These are phyloP conservation scores for Colletotrichum camelliae DNA, from an alignment of 2,329 filamentous ascomycete species.

Conservation along the genomic window DNA sequence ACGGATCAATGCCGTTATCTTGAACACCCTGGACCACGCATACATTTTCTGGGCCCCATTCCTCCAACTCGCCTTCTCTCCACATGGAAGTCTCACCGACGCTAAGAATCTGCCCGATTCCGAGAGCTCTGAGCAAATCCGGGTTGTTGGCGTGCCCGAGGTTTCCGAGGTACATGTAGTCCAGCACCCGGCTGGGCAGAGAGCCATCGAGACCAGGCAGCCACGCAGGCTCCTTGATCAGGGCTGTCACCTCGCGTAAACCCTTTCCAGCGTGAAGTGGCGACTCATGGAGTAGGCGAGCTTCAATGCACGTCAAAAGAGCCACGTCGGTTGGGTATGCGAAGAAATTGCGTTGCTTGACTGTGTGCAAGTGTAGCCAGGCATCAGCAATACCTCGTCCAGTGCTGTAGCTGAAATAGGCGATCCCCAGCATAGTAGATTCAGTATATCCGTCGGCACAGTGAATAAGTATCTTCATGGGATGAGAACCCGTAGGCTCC, in stretches of 20 bases:
- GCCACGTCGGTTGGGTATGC: conserved; percentile 91
- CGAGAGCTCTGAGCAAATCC: conserved; percentile 77
- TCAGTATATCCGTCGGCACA: conserved; percentile 97
- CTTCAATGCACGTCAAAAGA: conserved; percentile 77
- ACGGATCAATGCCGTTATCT: conserved; percentile 93
- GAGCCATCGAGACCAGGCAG: conserved; percentile 85
- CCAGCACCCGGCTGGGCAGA: conserved; percentile 84
- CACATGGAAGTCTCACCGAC: conserved; percentile 90
- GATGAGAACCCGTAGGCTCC: conserved; percentile 30
- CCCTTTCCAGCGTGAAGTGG: conserved; percentile 58
- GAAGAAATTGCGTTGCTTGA: conserved; percentile 90
- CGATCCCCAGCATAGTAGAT: conserved; percentile 84
- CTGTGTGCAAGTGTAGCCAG: conserved; percentile 84
- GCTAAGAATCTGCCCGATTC: conserved; percentile 87
- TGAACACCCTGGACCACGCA: conserved; percentile 86
- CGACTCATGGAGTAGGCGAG: conserved; percentile 75
- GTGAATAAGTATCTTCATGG: conserved; percentile 83
- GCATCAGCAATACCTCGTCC: conserved; percentile 81
- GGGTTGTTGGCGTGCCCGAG: conserved; percentile 94
- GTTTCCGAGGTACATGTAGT: conserved; percentile 97
- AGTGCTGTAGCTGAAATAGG: conserved; percentile 93
- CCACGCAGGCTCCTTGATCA: conserved; percentile 76
- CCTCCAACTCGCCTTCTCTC: conserved; percentile 71
- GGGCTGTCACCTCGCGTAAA: conserved; percentile 55
- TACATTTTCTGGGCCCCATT: conserved; percentile 80